Evolutionary conservation across 345 rosid species (phyloP), one percentile per base, ranked within the genome.

Genomic region (Aethionema arabicum): DNA sequence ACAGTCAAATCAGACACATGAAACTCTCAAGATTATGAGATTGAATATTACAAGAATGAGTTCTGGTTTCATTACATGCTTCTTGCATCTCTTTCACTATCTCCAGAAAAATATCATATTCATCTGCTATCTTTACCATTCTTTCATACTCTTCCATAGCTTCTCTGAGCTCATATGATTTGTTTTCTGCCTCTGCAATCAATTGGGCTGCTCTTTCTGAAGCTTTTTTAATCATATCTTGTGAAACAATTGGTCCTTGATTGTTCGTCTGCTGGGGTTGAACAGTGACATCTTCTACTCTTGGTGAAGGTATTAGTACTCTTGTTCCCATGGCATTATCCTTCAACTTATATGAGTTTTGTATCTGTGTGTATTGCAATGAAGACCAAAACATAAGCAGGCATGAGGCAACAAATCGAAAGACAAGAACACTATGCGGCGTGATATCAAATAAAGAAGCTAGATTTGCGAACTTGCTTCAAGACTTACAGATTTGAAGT

Each of bases 131-230:
- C 58, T 69, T 67, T 6, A 51, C 46, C 49, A 82, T 72, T 70
- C 78, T 76, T 52, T 90, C 87, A 2, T 72, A 67, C 63, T 85
- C 84, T 64, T 78, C 80, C 59, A 69, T 70, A 12, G 85, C 80
- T 65, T 61, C 83, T 15, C 79, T 83, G 38, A 82, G 82, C 65
- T 69, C 43, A 74, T 70, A 83, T 3, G 76, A 60, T 64, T 69
- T 80, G 69, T 80, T 77, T 63, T 87, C 95, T 46, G 82, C 93
- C 60, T 90, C 96, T 36, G 78, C 83, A 11, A 90, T 60, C 65
- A 73, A 79, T 65, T 70, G 78, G 39, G 96, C 91, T n/a, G 93
- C 85, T 2, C 79, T 61, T 43, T 57, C 45, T 53, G 93, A 77
- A 32, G 82, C 83, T 40, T 80, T 81, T 54, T 54, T 64, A 63